A percentile compares a stretch with the other conserved stretches of the same genome.
Conservation (phyloP, 225 moss, liverwort and hornwort genomes). For the Physcomitrellopsis africana region DNA sequence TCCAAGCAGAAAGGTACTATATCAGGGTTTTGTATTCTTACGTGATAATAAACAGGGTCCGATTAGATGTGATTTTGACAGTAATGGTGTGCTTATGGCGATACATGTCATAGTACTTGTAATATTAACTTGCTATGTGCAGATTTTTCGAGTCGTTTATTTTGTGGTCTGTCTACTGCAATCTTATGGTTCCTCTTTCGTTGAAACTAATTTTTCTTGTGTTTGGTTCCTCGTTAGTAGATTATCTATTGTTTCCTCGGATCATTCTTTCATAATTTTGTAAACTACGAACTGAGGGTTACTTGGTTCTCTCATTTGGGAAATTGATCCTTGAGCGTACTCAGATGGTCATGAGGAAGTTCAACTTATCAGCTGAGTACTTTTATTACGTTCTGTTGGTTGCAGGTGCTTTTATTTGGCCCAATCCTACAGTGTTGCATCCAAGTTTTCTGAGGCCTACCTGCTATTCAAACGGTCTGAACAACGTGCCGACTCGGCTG, state of each 20-base stretch:
- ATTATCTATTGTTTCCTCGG: conserved; percentile 19
- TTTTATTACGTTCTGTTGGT: conserved; percentile 10
- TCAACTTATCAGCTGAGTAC: neutral
- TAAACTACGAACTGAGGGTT: neutral
- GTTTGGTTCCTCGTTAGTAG: neutral
- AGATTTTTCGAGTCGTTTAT: neutral
- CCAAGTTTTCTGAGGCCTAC: conserved; percentile 87
- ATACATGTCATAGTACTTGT: neutral
- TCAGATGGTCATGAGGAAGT: neutral
- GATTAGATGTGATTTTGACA: neutral
- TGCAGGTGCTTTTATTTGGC: conserved; percentile 88
- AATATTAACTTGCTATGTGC: neutral
- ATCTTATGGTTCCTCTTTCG: neutral
- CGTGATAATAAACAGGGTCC: neutral
- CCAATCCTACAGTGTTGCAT: conserved; percentile 75
- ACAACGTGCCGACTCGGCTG: conserved; percentile 60
- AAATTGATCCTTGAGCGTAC: neutral
- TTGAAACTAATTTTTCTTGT: neutral
- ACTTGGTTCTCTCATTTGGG: neutral
- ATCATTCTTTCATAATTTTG: neutral
- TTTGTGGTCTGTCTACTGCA: conserved; percentile 12
- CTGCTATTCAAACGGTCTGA: conserved; percentile 70
- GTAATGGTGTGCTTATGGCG: conserved; percentile 1
- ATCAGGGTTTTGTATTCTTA: conserved; percentile 15
- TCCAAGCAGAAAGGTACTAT: conserved; percentile 78